These are phyloP conservation scores for Symmetrospora coprosmae DNA, from an alignment of 768 basidiomycete genomes.

Conservation along the genomic window DNA sequence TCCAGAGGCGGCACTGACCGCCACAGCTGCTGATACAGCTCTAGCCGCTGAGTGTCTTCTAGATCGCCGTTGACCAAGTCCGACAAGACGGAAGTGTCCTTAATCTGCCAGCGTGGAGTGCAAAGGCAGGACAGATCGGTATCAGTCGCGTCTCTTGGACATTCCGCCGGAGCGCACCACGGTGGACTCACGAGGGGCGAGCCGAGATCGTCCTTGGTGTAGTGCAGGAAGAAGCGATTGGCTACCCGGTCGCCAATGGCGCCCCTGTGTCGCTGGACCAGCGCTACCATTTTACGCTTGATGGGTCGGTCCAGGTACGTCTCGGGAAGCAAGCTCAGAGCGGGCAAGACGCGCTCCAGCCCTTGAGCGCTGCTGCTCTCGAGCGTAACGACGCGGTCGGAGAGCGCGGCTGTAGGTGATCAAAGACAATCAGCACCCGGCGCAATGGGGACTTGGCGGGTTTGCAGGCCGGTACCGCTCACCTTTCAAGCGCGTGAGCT, in stretches of 20 bases:
- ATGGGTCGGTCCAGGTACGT: constrained; percentile 6
- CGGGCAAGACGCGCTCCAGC: no score
- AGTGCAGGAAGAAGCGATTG: not conserved
- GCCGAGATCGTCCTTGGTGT: constrained; percentile 6
- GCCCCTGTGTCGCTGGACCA: not conserved
- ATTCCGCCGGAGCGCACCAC: not conserved
- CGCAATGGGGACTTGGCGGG: no score
- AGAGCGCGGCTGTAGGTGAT: no score
- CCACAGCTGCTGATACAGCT: constrained; percentile 8
- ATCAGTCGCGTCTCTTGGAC: not conserved
- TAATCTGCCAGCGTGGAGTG: not conserved
- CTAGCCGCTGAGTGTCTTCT: no score
- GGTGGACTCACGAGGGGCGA: not conserved
- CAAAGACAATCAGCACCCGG: no score
- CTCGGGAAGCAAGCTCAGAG: not conserved
- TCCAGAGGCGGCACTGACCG: no score
- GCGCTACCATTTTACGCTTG: not conserved
- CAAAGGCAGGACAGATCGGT: not conserved
- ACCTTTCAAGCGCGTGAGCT: not conserved
- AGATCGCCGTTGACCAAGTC: not conserved
- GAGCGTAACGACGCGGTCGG: no score
- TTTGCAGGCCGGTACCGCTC: no score
- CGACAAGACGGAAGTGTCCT: constrained; percentile 2
- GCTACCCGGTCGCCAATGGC: not conserved
- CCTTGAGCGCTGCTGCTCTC: no score